Evolutionary conservation across 2,329 filamentous ascomycete genomes (phyloP), one percentile per base, ranked within the genome.

Genomic region (Scedosporium apiospermum): DNA sequence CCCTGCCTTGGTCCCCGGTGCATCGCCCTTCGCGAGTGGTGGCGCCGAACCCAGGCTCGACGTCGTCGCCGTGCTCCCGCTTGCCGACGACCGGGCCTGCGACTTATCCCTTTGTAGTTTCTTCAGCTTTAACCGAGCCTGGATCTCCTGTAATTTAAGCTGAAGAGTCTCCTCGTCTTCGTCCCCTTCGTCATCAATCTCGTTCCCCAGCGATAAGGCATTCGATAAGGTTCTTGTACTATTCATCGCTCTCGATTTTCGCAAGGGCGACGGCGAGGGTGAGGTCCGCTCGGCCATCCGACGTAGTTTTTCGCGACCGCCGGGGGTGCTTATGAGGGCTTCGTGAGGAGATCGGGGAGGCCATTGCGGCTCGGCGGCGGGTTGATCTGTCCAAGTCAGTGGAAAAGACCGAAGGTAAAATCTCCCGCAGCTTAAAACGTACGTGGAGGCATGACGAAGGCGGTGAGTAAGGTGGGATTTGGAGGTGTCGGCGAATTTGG

Each of bases 91-190:
- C n/a, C 34, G 44, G 6, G 44, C 23, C 6, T 53, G 46, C 63
- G 79, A 76, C 70, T 80, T 84, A 72, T 83, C 75, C 70, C 87
- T 88, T 72, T 95, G 90, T 14, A 98, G 77, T 70, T 88, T 92
- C 74, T 97, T 98, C 66, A 98, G 75, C 74, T 88, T 95, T 61
- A 98, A 76, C 64, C 89, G 88, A 6, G 93, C 91, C 73, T 98
- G 88, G 64, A 99, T 96, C 62, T 90, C 91, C 66, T 93, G 87
- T 4, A 98, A 78, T 72, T 96, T 88, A 65, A 99, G 77, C 70
- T 96, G 86, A 41, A 98, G 76, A 1, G 87, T 96, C 77, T 98
- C 93, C 73, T 97, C 93, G 68, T 96, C 93, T 6, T 96, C 89
- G 4, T 90, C 88, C 0, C 88, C 85, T 4, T 74, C 76, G 59